phyloP scores from a whole-genome alignment of 495 filamentous ascomycete genomes.

The Tuber indicum region DNA sequence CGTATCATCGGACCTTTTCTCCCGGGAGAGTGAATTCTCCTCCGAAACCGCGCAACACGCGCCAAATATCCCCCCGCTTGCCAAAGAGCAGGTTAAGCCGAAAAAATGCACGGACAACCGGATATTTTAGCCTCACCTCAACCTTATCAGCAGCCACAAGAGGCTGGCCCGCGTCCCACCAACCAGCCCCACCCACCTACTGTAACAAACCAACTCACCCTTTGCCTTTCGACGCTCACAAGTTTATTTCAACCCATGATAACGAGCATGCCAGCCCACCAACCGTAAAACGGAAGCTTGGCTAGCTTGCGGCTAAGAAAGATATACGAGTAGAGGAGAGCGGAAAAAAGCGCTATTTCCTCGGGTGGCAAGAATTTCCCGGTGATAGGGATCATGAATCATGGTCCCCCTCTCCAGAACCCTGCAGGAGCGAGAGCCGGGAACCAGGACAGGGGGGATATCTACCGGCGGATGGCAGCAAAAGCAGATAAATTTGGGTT shows the following conservation, averaged over 20 bases:
- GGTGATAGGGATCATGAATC: neutral
- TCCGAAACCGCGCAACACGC: neutral
- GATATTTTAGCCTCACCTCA: neutral
- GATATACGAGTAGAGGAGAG: neutral
- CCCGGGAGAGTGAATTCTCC: neutral
- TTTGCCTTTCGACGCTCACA: neutral
- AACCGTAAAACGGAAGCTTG: neutral
- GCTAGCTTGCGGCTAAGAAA: neutral
- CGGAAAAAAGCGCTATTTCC: neutral
- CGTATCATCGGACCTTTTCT: neutral
- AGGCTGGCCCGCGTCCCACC: neutral
- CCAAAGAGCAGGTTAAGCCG: neutral
- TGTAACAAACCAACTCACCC: neutral
- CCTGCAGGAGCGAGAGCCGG: neutral
- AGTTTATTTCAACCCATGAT: neutral
- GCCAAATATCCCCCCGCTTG: neutral
- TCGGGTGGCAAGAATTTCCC: neutral
- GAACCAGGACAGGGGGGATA: neutral
- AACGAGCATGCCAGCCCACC: neutral
- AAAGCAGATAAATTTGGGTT: neutral
- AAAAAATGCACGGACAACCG: neutral
- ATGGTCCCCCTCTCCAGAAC: neutral
- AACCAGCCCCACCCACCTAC: neutral
- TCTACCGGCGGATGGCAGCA: neutral
- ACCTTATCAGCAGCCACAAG: neutral